Evolutionary conservation across 192 early-diverging fungal genomes (phyloP), one percentile per base, ranked within the genome.

Genomic region (Paraglomus brasilianum): DNA sequence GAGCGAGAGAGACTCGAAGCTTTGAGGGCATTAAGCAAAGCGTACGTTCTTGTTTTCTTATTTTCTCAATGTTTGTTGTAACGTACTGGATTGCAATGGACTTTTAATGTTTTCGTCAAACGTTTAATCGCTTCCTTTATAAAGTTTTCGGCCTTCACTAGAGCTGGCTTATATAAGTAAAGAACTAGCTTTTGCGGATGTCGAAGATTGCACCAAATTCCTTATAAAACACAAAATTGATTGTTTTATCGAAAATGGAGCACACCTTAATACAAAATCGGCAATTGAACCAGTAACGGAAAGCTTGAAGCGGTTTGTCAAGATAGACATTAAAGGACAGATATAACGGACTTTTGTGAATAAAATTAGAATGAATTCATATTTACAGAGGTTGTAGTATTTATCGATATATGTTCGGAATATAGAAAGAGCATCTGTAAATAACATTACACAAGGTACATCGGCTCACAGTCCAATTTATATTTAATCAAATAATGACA

Each of bases 1-100:
- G 89, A 89, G 49, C 89, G 95, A 19, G 94, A 98, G 76, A 85
- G 97, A 43, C 80, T 93, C 22, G 75, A 81, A 24, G 89, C 92
- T 47, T 74, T 97, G 72, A 86, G 81, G 55, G 79, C 78, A 17
- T 87, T 98, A 58, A 88, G 86, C 73, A 88, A 86, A 79, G 89
- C 93, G 72, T 97, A 80, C 74, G 80, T 78, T 5, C n/a, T 36
- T 15, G 19, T 6, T n/a, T n/a, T 15, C 24, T 21, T 55, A 36
- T 21, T 7, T 14, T 9, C 53, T 38, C 11, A 22, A 21, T 21
- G 43, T 11, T 19, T 47, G 17, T 22, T 41, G 5, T 40, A 21
- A 5, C 53, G 36, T 53, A 49, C 41, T 30, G 15, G 40, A 62
- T 57, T 46, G 19, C 1, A 55, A 46, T 36, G 10, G 5, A 21